Evolutionary conservation across 2,329 filamentous ascomycete species (phyloP).

Genomic region (Cladosporium colombiae): DNA sequence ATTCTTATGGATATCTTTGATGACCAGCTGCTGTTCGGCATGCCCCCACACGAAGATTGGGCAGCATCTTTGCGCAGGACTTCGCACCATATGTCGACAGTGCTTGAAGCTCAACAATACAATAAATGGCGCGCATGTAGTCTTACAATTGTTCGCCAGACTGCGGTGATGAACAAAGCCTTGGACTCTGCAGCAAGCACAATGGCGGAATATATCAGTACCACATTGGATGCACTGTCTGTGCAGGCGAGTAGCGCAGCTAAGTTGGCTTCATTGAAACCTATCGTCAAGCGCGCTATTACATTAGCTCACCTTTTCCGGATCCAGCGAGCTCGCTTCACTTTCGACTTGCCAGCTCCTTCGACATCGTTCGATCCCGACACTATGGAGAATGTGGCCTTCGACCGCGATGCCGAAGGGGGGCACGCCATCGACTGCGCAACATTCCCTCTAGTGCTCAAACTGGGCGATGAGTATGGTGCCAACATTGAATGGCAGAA

Average conservation of each 20-base stretch:
- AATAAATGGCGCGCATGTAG: slow-evolving; percentile 70
- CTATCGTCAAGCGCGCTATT: slow-evolving; percentile 33
- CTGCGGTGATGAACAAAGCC: slow-evolving; percentile 32
- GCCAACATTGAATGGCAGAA: slow-evolving; percentile 62
- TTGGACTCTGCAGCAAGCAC: slow-evolving; percentile 23
- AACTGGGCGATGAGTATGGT: slow-evolving; percentile 66
- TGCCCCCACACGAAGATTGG: slow-evolving; percentile 51
- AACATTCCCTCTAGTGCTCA: slow-evolving; percentile 65
- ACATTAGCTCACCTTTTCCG: slow-evolving; percentile 35
- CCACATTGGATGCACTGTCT: slow-evolving; percentile 30
- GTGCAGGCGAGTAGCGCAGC: slow-evolving; percentile 28
- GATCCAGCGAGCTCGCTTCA: slow-evolving; percentile 36
- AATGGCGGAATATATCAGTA: slow-evolving; percentile 32
- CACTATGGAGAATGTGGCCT: slow-evolving; percentile 67
- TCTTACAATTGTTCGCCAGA: slow-evolving; percentile 59
- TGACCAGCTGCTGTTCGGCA: slow-evolving; percentile 61
- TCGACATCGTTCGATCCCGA: slow-evolving; percentile 53
- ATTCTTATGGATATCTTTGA: slow-evolving; percentile 65
- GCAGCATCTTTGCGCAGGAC: slow-evolving; percentile 27
- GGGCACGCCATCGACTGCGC: slow-evolving; percentile 60
- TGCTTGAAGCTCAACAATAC: slow-evolving; percentile 48
- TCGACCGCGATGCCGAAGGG: slow-evolving; percentile 55
- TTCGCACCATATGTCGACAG: slow-evolving; percentile 26
- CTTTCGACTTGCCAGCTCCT: slow-evolving; percentile 33
- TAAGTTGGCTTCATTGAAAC: slow-evolving; percentile 27